Evolutionary conservation across 139 green algal genomes (phyloP).

Genomic region (Chlorella sp.): DNA sequence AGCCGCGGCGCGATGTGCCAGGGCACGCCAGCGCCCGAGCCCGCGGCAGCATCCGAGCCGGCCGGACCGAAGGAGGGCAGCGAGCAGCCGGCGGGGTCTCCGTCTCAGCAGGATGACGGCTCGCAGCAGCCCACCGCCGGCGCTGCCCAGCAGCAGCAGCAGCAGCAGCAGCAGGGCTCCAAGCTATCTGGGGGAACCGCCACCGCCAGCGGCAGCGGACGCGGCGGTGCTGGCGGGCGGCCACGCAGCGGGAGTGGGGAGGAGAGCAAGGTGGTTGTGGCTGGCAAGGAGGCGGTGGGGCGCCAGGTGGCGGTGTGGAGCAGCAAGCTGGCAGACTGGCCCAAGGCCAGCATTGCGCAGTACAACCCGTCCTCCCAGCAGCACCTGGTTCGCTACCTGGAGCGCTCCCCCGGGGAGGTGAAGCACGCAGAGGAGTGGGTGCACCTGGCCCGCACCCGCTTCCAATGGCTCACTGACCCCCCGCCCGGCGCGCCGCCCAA

Average conservation of each 20-base stretch:
- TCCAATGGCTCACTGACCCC: constrained; percentile 56
- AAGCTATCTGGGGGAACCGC: constrained; percentile 16
- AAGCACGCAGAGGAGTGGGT: constrained; percentile 61
- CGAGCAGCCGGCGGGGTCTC: background rate
- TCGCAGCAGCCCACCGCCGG: background rate
- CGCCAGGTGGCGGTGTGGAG: constrained; percentile 50
- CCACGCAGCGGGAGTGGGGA: constrained; percentile 3
- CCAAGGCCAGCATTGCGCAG: constrained; percentile 37
- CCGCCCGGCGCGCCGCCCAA: constrained; percentile 46
- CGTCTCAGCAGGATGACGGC: background rate
- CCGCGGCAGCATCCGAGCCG: background rate
- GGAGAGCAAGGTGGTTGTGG: constrained; percentile 30
- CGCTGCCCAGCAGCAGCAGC: background rate
- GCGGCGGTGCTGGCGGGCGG: background rate
- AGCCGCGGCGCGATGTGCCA: background rate
- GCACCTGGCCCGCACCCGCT: constrained; percentile 49
- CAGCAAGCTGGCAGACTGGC: constrained; percentile 41
- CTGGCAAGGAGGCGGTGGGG: constrained; percentile 52
- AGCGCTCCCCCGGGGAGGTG: constrained; percentile 16
- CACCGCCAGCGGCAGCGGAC: constrained; percentile 20
- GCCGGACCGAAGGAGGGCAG: background rate
- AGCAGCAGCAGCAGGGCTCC: background rate
- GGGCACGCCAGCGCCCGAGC: background rate
- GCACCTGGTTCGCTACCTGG: constrained; percentile 56
- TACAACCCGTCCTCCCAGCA: constrained; percentile 23